Base-by-base conservation (phyloP, 345 rosid genomes). In the Kernera saxatilis region DNA sequence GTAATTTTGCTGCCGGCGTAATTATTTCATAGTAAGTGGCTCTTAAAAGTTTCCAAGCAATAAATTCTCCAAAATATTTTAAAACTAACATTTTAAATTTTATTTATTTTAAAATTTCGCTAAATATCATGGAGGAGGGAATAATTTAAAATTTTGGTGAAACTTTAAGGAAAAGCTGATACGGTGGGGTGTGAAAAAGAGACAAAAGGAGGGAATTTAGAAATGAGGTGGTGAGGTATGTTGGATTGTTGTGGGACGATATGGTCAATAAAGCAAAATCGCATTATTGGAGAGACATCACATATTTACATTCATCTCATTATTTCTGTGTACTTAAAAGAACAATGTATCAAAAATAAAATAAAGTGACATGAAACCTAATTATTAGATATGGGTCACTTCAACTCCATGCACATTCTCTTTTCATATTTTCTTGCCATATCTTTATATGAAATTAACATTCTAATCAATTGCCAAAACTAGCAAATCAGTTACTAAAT, bases 231-330 rank as follows among this genome's bases (percentile, higher is more conserved):
- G 54, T 58, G 68, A 74, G 58, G 50, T 48, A 63, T 22, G 60
- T 45, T 76, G 79, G 70, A 75, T 67, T 69, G 70, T 75, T 75
- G 71, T 69, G 60, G 21, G 30, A 36, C 52, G 67, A 69, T 63
- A 14, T 80, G 86, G 87, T 86, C 86, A 84, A 88, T 80, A 83
- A 79, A 76, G 77, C 74, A 70, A 18, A 18, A 52, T 56, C 75
- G 71, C 71, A 77, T 80, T 71, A 75, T 72, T 78, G 80, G 75
- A 63, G 70, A 49, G 55, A 73, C 68, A 73, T 74, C 57, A 21
- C 61, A 49, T 74, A 37, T 73, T 59, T 48, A 56, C 48, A 29
- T 58, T 75, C 73, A 19, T 40, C 57, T 29, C 62, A 26, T 62
- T 43, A 9, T 59, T 27, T 74, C 66, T 74, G 3, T 75, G 80